Evolutionary conservation across 164 flowering plant genomes (phyloP).

Genomic region (Cinnamomum chago): DNA sequence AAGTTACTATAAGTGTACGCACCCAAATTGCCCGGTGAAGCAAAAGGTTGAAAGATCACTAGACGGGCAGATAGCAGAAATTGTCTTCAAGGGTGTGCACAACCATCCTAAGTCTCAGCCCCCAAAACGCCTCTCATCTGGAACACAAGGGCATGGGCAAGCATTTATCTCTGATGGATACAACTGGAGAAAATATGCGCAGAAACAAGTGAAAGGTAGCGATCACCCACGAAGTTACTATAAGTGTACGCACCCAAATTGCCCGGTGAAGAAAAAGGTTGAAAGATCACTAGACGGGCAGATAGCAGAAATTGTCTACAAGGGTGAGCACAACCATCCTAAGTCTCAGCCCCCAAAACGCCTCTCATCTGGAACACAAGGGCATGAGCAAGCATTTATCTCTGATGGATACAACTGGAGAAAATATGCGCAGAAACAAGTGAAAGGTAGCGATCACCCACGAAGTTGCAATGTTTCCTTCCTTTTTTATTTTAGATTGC

Average conservation of each 20-base stretch:
- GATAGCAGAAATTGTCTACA: conserved; percentile 87
- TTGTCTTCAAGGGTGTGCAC: conserved; percentile 91
- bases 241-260: conserved; percentile 80
- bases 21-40: conserved; percentile 80
- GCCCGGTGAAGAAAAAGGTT: conserved; percentile 87
- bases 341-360: conserved; percentile 70
- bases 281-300: conserved; percentile 79
- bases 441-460: too few relatives aligned
- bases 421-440: conserved; percentile 10
- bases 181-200: conserved; percentile 95
- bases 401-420: conserved; percentile 42
- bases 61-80: conserved; percentile 83
- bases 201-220: conserved; percentile 84
- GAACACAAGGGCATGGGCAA: conserved; percentile 26
- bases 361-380: conserved; percentile 31
- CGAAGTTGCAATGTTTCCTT: too few relatives aligned
- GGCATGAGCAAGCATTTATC: conserved; percentile 26
- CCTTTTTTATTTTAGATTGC: not conserved
- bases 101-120: conserved; percentile 76
- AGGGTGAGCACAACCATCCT: conserved; percentile 83
- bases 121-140: conserved; percentile 41
- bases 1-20: conserved; percentile 87
- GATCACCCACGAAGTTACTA: conserved; percentile 57
- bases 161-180: conserved; percentile 42
- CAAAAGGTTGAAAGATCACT: conserved; percentile 84